Evolutionary conservation across 257 asterid species (phyloP).

Genomic region (Thymus mandschuricus): DNA sequence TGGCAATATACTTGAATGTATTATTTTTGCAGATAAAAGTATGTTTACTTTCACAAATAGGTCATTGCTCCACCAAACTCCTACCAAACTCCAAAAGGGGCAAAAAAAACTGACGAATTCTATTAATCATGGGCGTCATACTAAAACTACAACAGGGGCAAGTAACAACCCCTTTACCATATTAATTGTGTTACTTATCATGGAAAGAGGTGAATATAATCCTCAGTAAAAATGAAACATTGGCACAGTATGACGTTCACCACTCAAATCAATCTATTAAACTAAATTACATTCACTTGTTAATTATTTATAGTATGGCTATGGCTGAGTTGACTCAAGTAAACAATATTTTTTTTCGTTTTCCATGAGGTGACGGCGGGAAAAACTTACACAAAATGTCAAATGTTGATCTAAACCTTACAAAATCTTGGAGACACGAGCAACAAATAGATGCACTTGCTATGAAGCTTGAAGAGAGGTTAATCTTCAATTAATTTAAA

Average conservation of each 20-base stretch:
- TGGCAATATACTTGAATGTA: not conserved
- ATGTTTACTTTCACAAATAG: not conserved
- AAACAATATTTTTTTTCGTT: not conserved
- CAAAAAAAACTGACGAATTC: not conserved
- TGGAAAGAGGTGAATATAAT: not conserved
- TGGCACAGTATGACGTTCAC: not conserved
- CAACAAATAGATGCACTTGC: slow-evolving; percentile 7
- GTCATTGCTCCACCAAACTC: not conserved
- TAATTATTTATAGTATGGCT: not conserved
- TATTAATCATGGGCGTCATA: not conserved
- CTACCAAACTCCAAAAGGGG: not conserved
- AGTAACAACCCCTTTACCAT: not conserved
- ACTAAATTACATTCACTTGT: not conserved
- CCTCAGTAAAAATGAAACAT: not conserved
- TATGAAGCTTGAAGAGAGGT: slow-evolving; percentile 12
- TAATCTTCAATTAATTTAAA: not conserved
- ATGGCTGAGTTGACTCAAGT: not conserved
- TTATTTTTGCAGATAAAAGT: not conserved
- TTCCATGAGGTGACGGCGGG: not conserved
- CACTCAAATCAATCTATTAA: not conserved
- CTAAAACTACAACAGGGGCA: not conserved
- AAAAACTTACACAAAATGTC: slow-evolving; percentile 2
- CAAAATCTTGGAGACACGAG: not conserved
- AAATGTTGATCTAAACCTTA: not conserved
- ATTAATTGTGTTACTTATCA: not conserved